A percentile compares a stretch with the other conserved stretches of the same genome.
Evolutionary conservation across 2,329 filamentous ascomycete species (phyloP).

Genomic region (Verticillium tricorpus): DNA sequence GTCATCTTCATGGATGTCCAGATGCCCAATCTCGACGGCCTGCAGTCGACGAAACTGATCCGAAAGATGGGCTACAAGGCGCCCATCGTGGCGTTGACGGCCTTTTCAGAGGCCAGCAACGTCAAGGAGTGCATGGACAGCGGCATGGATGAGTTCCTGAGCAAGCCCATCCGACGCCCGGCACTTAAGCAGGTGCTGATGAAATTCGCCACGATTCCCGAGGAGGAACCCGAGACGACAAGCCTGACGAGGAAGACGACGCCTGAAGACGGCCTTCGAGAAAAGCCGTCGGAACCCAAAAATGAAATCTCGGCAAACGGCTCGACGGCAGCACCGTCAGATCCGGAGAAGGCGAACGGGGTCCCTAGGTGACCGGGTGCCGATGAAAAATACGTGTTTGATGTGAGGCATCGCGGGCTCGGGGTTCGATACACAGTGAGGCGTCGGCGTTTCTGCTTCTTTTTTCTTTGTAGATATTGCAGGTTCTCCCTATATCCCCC

Average conservation of each 20-base stretch:
- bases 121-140: slow-evolving; percentile 81
- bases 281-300: slow-evolving; percentile 6
- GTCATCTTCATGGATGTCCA: slow-evolving; percentile 95
- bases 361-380: background rate
- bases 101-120: slow-evolving; percentile 87
- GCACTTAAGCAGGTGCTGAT: slow-evolving; percentile 82
- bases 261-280: slow-evolving; percentile 8
- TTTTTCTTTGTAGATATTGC: background rate
- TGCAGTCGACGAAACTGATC: slow-evolving; percentile 82
- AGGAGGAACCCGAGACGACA: slow-evolving; percentile 60
- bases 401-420: background rate
- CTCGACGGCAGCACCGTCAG: background rate
- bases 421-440: background rate
- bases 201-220: slow-evolving; percentile 76
- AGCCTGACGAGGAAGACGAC: slow-evolving; percentile 27
- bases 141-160: slow-evolving; percentile 88
- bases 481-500: background rate
- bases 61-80: slow-evolving; percentile 80
- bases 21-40: slow-evolving; percentile 89
- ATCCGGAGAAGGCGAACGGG: slow-evolving; percentile 1
- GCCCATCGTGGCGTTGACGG: slow-evolving; percentile 86
- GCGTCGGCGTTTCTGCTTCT: background rate
- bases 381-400: background rate
- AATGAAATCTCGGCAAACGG: slow-evolving; percentile 16
- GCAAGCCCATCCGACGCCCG: slow-evolving; percentile 72